Evolutionary conservation across 257 asterid genomes (phyloP).

Genomic region (Osmanthus fragrans): DNA sequence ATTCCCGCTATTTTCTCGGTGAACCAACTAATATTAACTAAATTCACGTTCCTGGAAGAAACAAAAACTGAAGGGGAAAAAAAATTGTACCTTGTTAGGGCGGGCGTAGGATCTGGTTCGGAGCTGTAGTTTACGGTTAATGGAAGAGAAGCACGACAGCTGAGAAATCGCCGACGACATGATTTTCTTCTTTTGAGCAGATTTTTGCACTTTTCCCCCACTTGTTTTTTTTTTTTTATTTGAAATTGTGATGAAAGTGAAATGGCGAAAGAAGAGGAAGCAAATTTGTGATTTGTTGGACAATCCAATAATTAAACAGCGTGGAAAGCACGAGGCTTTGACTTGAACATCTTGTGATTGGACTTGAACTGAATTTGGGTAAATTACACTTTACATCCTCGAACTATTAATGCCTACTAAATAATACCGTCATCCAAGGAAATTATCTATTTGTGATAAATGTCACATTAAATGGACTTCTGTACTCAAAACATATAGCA

Average conservation of each 20-base stretch:
- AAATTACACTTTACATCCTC: not conserved
- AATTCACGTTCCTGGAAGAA: not conserved
- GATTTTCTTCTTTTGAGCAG: not conserved
- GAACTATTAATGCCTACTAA: not conserved
- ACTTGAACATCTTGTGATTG: not conserved
- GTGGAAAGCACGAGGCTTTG: not conserved
- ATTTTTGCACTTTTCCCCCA: not conserved
- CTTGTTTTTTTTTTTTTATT: not conserved
- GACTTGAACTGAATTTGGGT: not conserved
- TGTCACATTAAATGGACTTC: no score
- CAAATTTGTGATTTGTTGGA: not conserved
- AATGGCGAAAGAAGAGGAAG: not conserved
- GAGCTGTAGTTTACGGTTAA: slow-evolving; percentile 16
- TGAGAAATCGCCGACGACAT: slow-evolving; percentile 39
- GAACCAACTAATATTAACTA: not conserved
- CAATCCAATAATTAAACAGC: not conserved
- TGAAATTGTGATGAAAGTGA: not conserved
- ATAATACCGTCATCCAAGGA: no score
- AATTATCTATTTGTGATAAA: no score
- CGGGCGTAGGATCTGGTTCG: slow-evolving; percentile 21
- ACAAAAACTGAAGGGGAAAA: not conserved
- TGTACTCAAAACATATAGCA: no score
- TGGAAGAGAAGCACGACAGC: slow-evolving; percentile 33
- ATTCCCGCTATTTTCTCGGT: not conserved
- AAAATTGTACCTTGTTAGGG: slow-evolving; percentile 28